Conservation (phyloP, 768 basidiomycete genomes). For the Lactarius indigo region DNA sequence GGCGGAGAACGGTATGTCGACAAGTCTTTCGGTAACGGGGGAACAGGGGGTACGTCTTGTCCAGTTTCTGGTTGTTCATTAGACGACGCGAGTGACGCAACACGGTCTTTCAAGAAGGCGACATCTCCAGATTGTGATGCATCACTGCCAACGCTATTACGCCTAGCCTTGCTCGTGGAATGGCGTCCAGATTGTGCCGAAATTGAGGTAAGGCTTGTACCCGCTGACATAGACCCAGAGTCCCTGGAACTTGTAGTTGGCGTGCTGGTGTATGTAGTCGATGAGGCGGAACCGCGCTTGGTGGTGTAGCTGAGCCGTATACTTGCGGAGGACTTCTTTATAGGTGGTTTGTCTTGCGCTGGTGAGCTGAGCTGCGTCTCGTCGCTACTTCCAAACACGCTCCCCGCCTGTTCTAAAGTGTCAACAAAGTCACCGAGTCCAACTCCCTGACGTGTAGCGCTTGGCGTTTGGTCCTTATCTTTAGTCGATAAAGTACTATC, state of each 20-base stretch:
- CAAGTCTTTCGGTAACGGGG: slow-evolving; percentile 87
- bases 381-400: slow-evolving; percentile 52
- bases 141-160: slow-evolving; percentile 88
- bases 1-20: slow-evolving; percentile 73
- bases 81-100: slow-evolving; percentile 53
- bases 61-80: slow-evolving; percentile 56
- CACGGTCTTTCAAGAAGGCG: slow-evolving; percentile 62
- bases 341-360: slow-evolving; percentile 59
- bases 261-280: slow-evolving; percentile 79
- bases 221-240: slow-evolving; percentile 76
- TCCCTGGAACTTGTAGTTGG: slow-evolving; percentile 78
- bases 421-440: slow-evolving; percentile 35
- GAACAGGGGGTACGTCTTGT: slow-evolving; percentile 82
- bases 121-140: slow-evolving; percentile 68
- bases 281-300: slow-evolving; percentile 87
- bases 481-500: slow-evolving; percentile 46
- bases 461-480: slow-evolving; percentile 35
- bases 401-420: slow-evolving; percentile 44
- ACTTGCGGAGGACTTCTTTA: slow-evolving; percentile 54
- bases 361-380: slow-evolving; percentile 39
- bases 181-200: slow-evolving; percentile 71
- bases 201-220: slow-evolving; percentile 74
- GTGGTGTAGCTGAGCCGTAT: slow-evolving; percentile 74
- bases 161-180: slow-evolving; percentile 56
- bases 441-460: slow-evolving; percentile 38